phyloP scores from a whole-genome alignment of 2,329 filamentous ascomycete genomes.

The Colletotrichum plurivorum region DNA sequence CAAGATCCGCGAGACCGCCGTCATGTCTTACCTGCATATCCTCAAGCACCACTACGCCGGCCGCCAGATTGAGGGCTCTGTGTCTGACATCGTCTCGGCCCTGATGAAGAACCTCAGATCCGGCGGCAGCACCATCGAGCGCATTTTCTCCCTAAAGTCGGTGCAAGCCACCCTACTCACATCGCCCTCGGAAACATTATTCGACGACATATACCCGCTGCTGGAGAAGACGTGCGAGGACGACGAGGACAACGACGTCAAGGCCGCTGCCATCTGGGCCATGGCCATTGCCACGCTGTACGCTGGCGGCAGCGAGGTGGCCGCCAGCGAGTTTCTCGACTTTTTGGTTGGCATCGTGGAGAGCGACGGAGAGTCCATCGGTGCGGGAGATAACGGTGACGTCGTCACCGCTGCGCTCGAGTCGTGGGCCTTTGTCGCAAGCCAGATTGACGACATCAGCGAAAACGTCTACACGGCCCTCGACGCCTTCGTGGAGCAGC shows the following conservation, averaged over 20 bases:
- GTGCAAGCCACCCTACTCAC: conserved; percentile 80
- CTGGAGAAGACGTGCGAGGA: conserved; percentile 77
- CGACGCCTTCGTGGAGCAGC: conserved; percentile 87
- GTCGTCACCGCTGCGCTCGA: conserved; percentile 83
- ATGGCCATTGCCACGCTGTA: conserved; percentile 82
- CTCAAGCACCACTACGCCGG: conserved; percentile 78
- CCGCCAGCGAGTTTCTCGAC: conserved; percentile 79
- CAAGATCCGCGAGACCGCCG: conserved; percentile 76
- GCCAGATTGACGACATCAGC: conserved; percentile 81
- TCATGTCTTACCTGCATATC: conserved; percentile 74
- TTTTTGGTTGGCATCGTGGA: conserved; percentile 84
- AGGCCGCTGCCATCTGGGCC: conserved; percentile 80
- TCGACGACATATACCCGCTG: conserved; percentile 70
- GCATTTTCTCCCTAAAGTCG: conserved; percentile 78
- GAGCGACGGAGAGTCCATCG: conserved; percentile 81
- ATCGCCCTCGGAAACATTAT: conserved; percentile 74
- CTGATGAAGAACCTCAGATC: conserved; percentile 80
- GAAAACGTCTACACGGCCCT: conserved; percentile 79
- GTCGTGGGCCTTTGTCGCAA: conserved; percentile 86
- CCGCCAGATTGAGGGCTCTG: conserved; percentile 70
- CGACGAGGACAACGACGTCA: conserved; percentile 74
- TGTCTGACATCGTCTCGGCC: conserved; percentile 73
- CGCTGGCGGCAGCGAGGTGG: conserved; percentile 78
- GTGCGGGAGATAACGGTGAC: conserved; percentile 77
- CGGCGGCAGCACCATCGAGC: conserved; percentile 78